A percentile compares a stretch with the other conserved stretches of the same genome.
These are phyloP conservation scores for Mrakia blollopis DNA, from an alignment of 768 basidiomycete species.

Conservation along the genomic window DNA sequence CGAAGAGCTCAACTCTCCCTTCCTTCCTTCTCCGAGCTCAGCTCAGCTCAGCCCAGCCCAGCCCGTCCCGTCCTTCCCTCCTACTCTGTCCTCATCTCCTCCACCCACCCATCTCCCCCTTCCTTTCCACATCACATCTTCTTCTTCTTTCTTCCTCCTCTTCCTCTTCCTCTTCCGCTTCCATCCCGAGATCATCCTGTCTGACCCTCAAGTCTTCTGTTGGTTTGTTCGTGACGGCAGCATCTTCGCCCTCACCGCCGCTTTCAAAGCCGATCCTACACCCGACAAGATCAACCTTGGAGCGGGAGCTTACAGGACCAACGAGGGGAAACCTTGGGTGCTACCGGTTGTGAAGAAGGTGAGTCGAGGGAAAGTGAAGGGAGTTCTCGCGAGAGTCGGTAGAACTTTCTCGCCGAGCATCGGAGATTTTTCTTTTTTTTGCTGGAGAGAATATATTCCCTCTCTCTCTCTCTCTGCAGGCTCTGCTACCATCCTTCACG, in stretches of 20 bases:
- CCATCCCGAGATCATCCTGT: neutral
- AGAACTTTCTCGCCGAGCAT: too few species aligned
- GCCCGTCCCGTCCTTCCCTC: neutral
- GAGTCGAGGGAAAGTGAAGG: conserved; percentile 28
- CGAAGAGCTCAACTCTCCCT: neutral
- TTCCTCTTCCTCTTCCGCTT: neutral
- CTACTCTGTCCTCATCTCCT: neutral
- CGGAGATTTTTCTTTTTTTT: neutral
- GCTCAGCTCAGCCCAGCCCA: too few species aligned
- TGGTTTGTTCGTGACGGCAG: neutral
- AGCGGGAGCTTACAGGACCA: conserved; percentile 87
- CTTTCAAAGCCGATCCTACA: conserved; percentile 74
- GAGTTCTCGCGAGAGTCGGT: neutral
- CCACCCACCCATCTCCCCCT: too few species aligned
- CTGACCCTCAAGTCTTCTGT: neutral
- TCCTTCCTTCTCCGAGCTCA: neutral
- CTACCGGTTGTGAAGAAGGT: conserved; percentile 88
- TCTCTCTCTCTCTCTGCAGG: too few species aligned
- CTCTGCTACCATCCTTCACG: too few species aligned
- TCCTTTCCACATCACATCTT: neutral
- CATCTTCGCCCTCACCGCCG: conserved; percentile 57
- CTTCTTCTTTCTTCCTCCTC: neutral
- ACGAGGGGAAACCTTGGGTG: conserved; percentile 82
- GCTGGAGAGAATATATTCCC: too few species aligned
- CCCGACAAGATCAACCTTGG: conserved; percentile 78